Base-by-base conservation (phyloP, 257 asterid species). In the Solanum chmielewskii region DNA sequence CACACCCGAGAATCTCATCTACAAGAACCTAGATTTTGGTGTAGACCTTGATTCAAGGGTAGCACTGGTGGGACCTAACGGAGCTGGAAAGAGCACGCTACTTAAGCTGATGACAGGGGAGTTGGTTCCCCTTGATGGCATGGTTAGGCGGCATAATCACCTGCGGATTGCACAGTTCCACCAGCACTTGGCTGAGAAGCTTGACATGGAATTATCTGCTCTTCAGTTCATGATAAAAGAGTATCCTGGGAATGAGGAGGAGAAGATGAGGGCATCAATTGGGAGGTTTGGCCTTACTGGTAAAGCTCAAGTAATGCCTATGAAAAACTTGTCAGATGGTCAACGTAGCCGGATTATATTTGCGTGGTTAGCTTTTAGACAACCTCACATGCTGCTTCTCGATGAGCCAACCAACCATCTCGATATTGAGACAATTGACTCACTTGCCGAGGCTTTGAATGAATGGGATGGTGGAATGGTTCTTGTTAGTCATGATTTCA, bases 401-500 rank as follows among this genome's bases (percentile, higher is more conserved):
- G 99, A 96, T 81, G 99, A 97, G 88, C 99, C 99, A 4, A 97
- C 99, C 35, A 97, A 97, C 87, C 99, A 97, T 92, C 91, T 97
- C 91, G 99, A 97, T 91, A 93, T 96, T 1, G 99, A 97, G 95
- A 97, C 99, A 1, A 97, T 97, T 2, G 99, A 97, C 86, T 96
- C 99, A 0, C 93, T 97, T 7, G 99, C 99, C 0, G 99, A 97
- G 91, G 99, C 99, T 10, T 87, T 97, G 93, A 97, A 95, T 6
- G 98, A 95, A 73, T 97, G 99, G 99, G 98, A 97, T 25, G 99
- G 99, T 25, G 99, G 99, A 44, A 9, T 97, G 92, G 99, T 97
- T 81, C 98, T 97, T 21, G 99, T 97, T 6, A 97, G 99, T 89
- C 99, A 97, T 6, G 99, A 97, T 83, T 97, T 97, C 74, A 93